Evolutionary conservation across 331 rosid genomes (phyloP).

Genomic region (Ulmus americana): DNA sequence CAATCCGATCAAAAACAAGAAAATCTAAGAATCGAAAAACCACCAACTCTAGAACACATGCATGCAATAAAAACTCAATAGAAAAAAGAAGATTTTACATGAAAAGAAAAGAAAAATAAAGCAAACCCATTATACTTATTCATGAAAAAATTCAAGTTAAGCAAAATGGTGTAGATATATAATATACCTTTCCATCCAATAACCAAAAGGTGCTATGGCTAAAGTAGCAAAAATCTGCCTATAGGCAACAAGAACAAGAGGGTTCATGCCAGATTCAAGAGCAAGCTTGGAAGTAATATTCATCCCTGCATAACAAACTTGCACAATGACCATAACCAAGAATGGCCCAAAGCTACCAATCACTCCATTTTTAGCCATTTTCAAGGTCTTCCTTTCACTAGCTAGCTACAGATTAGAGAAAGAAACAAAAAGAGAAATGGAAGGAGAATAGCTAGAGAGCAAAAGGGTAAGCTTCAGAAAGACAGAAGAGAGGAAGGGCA

Average conservation of each 20-base stretch:
- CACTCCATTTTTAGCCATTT: constrained; percentile 19
- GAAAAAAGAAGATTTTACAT: too few relatives aligned
- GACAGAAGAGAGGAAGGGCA: neutral
- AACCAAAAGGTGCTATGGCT: constrained; percentile 68
- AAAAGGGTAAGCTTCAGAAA: neutral
- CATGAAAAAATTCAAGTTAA: too few relatives aligned
- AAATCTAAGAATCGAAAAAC: too few relatives aligned
- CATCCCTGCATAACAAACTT: constrained; percentile 52
- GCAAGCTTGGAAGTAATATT: constrained; percentile 74
- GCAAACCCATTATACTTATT: too few relatives aligned
- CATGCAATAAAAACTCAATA: too few relatives aligned
- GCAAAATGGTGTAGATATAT: neutral
- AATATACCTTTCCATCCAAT: constrained; percentile 57
- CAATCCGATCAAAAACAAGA: too few relatives aligned
- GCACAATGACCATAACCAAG: constrained; percentile 51
- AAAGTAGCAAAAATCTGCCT: constrained; percentile 63
- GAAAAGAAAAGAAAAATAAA: too few relatives aligned
- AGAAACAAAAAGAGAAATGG: constrained; percentile 1
- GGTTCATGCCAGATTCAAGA: constrained; percentile 65
- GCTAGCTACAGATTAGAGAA: neutral
- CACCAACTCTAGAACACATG: too few relatives aligned
- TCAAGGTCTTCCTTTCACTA: neutral
- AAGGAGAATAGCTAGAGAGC: neutral
- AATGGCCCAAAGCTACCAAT: constrained; percentile 35
- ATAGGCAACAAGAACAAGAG: constrained; percentile 68